Evolutionary conservation across 2,329 filamentous ascomycete species (phyloP).

Genomic region (Phialophora verrucosa): DNA sequence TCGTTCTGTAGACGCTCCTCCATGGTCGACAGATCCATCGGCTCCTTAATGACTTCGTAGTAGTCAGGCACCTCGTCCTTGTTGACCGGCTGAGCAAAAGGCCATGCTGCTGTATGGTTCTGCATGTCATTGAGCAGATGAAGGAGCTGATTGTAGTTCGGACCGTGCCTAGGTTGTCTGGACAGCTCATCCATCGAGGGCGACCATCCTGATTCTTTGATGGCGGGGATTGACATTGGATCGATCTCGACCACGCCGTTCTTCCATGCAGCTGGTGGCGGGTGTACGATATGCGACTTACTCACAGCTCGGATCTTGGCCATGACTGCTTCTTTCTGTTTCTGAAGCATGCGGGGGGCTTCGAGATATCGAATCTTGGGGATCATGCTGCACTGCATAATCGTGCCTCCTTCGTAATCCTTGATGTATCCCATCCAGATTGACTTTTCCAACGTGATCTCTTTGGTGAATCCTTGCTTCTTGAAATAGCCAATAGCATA

Average conservation of each 20-base stretch:
- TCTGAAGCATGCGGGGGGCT: slow-evolving; percentile 87
- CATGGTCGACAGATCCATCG: slow-evolving; percentile 97
- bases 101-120: slow-evolving; percentile 92
- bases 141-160: slow-evolving; percentile 92
- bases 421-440: slow-evolving; percentile 99
- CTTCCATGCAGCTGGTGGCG: slow-evolving; percentile 84
- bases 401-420: slow-evolving; percentile 97
- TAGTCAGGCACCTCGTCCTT: slow-evolving; percentile 97
- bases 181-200: slow-evolving; percentile 97
- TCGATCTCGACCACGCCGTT: slow-evolving; percentile 77
- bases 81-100: slow-evolving; percentile 91
- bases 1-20: slow-evolving; percentile 93
- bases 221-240: slow-evolving; percentile 82
- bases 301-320: slow-evolving; percentile 93
- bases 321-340: slow-evolving; percentile 94
- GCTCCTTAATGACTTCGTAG: slow-evolving; percentile 96
- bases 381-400: slow-evolving; percentile 99
- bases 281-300: slow-evolving; percentile 84
- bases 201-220: slow-evolving; percentile 91
- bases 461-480: slow-evolving; percentile 98
- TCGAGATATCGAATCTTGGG: slow-evolving; percentile 94
- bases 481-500: slow-evolving; percentile 99
- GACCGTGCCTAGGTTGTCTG: slow-evolving; percentile 90
- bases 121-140: slow-evolving; percentile 94
- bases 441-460: slow-evolving; percentile 87